Percentiles rank a stretch among this genome's conserved stretches.
Evolutionary conservation across 371 early-diverging fungal species (phyloP).

Genomic region (Rhizoclosmatium hyalinum): DNA sequence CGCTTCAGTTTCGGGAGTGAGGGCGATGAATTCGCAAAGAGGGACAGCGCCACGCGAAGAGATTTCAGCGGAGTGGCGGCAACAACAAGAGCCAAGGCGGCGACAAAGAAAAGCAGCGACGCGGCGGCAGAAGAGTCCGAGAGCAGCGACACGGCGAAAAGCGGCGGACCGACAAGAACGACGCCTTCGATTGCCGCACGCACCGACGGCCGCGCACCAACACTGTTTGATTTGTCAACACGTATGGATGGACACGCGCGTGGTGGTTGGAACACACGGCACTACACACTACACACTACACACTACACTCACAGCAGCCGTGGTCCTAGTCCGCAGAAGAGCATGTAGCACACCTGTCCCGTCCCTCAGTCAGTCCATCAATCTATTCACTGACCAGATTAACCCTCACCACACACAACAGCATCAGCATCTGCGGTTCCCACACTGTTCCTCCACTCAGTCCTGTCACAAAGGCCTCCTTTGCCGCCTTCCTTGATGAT

Average conservation of each 20-base stretch:
- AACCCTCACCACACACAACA: slow-evolving; percentile 58
- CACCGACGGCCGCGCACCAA: background rate
- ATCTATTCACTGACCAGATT: slow-evolving; percentile 36
- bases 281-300: background rate
- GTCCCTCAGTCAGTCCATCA: background rate
- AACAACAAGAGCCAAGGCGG: slow-evolving; percentile 1
- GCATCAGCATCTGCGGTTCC: slow-evolving; percentile 66
- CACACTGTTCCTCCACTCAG: slow-evolving; percentile 71
- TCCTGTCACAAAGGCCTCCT: slow-evolving; percentile 75
- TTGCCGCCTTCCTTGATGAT: slow-evolving; percentile 28
- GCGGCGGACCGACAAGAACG: slow-evolving; percentile 34
- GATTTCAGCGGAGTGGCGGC: slow-evolving; percentile 4
- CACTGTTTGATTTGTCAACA: slow-evolving; percentile 21
- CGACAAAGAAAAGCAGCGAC: background rate
- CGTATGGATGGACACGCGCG: slow-evolving; percentile 29
- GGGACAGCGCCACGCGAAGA: slow-evolving; percentile 1
- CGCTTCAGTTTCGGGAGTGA: background rate
- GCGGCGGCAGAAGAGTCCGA: background rate
- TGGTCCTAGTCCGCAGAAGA: slow-evolving; percentile 26
- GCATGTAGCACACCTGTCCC: slow-evolving; percentile 32
- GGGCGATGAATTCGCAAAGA: background rate
- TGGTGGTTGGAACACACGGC: slow-evolving; percentile 14
- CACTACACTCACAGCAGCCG: background rate
- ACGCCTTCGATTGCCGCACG: slow-evolving; percentile 25
- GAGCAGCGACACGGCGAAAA: slow-evolving; percentile 32